Base-by-base conservation (phyloP, 2,329 filamentous ascomycete species). In the Microcyclosporella mali region DNA sequence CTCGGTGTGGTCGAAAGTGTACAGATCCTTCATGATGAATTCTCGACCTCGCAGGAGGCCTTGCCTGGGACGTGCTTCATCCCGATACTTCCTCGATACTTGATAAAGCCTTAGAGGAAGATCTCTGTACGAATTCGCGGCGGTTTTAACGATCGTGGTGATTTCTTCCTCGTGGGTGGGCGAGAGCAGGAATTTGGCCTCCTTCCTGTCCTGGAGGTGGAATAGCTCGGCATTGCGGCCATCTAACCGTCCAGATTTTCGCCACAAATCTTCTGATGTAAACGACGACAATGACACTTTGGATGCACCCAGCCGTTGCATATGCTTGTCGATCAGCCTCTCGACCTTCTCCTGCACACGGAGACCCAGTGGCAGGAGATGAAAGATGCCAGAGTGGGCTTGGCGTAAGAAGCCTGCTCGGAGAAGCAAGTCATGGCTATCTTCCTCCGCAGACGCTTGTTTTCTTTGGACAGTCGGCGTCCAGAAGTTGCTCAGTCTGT, bases 161-260 rank as follows among this genome's bases (percentile, higher is more conserved):
- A 98, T 92, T 61, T 98, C 92, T 63, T 98, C 92, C 60, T 98
- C 92, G 49, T 98, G 92, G 0, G 92, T 98, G 1, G 92, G 92
- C 1, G 88, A 84, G 3, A 98, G 75, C 21, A 98, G 73, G 49
- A 86, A 86, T 3, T 77, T 73, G 1, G 76, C 71, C 6, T 84
- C 78, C 64, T 85, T 92, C 43, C 92, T 79, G 64, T 97, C 92
- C 33, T 75, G 68, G 35, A 97, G 78, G 32, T 78, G 79, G 55
- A 95, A 90, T 15, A 95, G 75, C 82, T 92, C 58, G 10, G 55
- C 55, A 29, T 56, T 54, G 33, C 56, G 56, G 9, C 49, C 43
- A 19, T 82, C 75, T n/a, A 94, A 70, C 15, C 92, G 82, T n/a
- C 87, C 87, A 34, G 85, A 94, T 60, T 76, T 79, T 51, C 77